Conservation (phyloP, 306 rosid genomes). For the Pachyrhizus erosus region DNA sequence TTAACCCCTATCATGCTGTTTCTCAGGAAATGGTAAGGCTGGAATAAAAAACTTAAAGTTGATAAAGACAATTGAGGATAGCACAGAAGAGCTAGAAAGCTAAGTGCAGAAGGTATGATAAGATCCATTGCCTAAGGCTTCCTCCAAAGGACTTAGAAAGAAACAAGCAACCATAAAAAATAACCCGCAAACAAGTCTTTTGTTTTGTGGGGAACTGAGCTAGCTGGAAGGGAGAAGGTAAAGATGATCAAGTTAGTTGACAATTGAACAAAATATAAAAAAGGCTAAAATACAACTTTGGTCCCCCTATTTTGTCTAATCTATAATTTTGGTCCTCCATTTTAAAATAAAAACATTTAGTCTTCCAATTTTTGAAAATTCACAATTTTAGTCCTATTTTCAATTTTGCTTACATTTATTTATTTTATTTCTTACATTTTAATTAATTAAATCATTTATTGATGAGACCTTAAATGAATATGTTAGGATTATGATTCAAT, state of each 20-base stretch:
- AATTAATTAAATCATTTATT: too few species aligned
- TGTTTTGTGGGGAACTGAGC: not conserved
- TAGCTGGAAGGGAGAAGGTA: not conserved
- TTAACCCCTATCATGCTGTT: not conserved
- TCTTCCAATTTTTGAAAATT: too few species aligned
- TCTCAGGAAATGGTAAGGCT: not conserved
- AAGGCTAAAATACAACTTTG: too few species aligned
- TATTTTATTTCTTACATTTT: too few species aligned
- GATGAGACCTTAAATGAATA: too few species aligned
- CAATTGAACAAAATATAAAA: conserved; percentile 9
- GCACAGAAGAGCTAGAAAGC: conserved; percentile 5
- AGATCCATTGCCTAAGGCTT: conserved; percentile 3
- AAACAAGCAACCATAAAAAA: not conserved
- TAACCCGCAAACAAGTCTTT: not conserved
- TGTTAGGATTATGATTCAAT: too few species aligned
- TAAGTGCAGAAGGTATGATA: not conserved
- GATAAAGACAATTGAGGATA: not conserved
- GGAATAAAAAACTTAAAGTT: not conserved
- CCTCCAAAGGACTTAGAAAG: not conserved
- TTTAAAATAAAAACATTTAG: too few species aligned
- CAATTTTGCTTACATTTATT: too few species aligned
- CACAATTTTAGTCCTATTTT: too few species aligned
- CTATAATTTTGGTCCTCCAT: too few species aligned
- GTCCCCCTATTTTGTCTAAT: too few species aligned
- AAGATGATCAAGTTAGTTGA: conserved; percentile 8